A percentile compares a stretch with the other conserved stretches of the same genome.
phyloP scores from a whole-genome alignment of 2,329 filamentous ascomycete genomes.

The Sporothrix pseudoabietina region DNA sequence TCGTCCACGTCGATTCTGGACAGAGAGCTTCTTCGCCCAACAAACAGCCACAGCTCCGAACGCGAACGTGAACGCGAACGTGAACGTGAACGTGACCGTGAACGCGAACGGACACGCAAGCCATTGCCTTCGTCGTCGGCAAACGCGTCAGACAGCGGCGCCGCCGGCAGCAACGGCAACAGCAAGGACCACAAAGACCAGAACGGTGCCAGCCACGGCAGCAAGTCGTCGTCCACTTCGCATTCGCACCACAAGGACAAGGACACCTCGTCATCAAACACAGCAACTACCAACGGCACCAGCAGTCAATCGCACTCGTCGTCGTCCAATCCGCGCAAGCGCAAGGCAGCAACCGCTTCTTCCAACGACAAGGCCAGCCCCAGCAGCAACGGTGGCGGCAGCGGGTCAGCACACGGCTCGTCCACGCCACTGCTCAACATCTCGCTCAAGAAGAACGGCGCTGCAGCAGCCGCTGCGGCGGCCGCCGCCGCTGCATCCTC shows the following conservation, averaged over 20 bases:
- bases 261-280: slow-evolving; percentile 34
- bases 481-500: slow-evolving; percentile 47
- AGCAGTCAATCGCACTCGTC: slow-evolving; percentile 49
- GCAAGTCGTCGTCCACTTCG: slow-evolving; percentile 23
- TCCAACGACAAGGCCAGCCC: slow-evolving; percentile 37
- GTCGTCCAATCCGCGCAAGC: slow-evolving; percentile 67
- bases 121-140: slow-evolving; percentile 32
- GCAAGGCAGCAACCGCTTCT: slow-evolving; percentile 66
- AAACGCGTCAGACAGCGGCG: slow-evolving; percentile 36
- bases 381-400: slow-evolving; percentile 13
- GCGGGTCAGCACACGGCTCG: not conserved
- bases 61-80: slow-evolving; percentile 29
- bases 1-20: slow-evolving; percentile 28
- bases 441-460: slow-evolving; percentile 31
- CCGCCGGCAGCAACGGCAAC: slow-evolving; percentile 21
- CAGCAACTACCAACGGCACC: slow-evolving; percentile 35
- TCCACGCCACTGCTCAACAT: slow-evolving; percentile 31
- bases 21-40: slow-evolving; percentile 30
- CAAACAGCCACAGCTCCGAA: slow-evolving; percentile 21
- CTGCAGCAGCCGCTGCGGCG: slow-evolving; percentile 37
- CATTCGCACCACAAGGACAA: slow-evolving; percentile 37
- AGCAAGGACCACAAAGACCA: slow-evolving; percentile 31
- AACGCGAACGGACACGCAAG: slow-evolving; percentile 32
- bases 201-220: slow-evolving; percentile 33
- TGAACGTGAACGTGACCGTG: too few species aligned